These are phyloP conservation scores for Gnomoniopsis sp. DNA, from an alignment of 2,329 filamentous ascomycete species.

Conservation along the genomic window DNA sequence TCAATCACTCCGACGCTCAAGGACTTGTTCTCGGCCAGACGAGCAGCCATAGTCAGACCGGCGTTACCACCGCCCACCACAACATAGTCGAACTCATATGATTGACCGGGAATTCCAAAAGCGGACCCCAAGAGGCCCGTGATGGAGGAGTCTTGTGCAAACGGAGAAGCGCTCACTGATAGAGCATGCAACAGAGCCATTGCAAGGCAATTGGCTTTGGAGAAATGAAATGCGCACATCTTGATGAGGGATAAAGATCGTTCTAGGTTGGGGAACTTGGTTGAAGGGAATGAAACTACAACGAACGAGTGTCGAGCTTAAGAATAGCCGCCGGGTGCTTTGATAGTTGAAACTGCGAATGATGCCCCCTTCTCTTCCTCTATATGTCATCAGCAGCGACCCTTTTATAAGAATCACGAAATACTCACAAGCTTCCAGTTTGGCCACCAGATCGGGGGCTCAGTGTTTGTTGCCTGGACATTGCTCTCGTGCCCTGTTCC, in stretches of 20 bases:
- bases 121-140: neutral
- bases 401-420: neutral
- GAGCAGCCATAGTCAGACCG: constrained; percentile 4
- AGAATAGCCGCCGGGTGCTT: no score
- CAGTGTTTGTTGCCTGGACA: no score
- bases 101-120: neutral
- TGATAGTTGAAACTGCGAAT: neutral
- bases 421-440: no score
- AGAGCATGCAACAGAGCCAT: neutral
- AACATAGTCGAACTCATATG: constrained; percentile 25
- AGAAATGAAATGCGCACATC: neutral
- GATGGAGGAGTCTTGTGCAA: neutral
- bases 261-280: no score
- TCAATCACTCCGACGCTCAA: constrained; percentile 20
- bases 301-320: no score
- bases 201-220: neutral
- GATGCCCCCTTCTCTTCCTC: neutral
- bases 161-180: neutral
- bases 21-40: neutral
- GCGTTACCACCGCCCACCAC: constrained; percentile 6
- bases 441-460: no score
- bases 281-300: no score
- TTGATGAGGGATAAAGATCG: neutral
- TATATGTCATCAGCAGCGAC: neutral
- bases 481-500: no score